phyloP scores from a whole-genome alignment of 202 grass and related monocot species.

The Setaria italica region DNA sequence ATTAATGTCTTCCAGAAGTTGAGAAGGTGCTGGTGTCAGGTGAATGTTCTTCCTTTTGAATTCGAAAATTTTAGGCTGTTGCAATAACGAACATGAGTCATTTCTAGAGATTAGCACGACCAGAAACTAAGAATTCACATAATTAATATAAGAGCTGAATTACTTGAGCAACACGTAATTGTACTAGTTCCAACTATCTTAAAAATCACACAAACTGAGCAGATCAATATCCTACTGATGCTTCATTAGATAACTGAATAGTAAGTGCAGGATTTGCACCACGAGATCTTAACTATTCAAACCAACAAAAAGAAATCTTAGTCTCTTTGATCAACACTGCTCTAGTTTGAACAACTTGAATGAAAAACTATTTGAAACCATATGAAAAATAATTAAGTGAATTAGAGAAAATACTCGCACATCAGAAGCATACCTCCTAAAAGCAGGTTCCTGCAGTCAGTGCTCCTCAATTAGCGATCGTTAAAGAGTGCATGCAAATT shows the following conservation, averaged over 20 bases:
- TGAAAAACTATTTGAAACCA: background rate
- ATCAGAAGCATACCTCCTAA: slow-evolving; percentile 46
- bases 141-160: slow-evolving; percentile 20
- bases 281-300: slow-evolving; percentile 15
- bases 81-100: slow-evolving; percentile 24
- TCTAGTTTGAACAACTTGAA: slow-evolving; percentile 3
- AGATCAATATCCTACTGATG: background rate
- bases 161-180: slow-evolving; percentile 9
- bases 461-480: slow-evolving; percentile 7
- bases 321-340: background rate
- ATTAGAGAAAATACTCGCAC: background rate
- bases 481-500: slow-evolving; percentile 11
- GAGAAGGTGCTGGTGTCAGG: slow-evolving; percentile 26
- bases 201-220: background rate
- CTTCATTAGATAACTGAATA: background rate
- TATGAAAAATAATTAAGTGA: slow-evolving; percentile 1
- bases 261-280: background rate
- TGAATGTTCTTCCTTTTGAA: slow-evolving; percentile 28
- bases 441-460: slow-evolving; percentile 16
- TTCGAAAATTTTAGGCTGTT: slow-evolving; percentile 35
- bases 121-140: slow-evolving; percentile 23
- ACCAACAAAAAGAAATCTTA: slow-evolving; percentile 4
- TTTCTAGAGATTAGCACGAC: slow-evolving; percentile 20
- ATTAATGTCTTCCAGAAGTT: slow-evolving; percentile 37
- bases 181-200: slow-evolving; percentile 12